These are phyloP conservation scores for Scleroderma bovista DNA, from an alignment of 768 basidiomycete species.

Conservation along the genomic window DNA sequence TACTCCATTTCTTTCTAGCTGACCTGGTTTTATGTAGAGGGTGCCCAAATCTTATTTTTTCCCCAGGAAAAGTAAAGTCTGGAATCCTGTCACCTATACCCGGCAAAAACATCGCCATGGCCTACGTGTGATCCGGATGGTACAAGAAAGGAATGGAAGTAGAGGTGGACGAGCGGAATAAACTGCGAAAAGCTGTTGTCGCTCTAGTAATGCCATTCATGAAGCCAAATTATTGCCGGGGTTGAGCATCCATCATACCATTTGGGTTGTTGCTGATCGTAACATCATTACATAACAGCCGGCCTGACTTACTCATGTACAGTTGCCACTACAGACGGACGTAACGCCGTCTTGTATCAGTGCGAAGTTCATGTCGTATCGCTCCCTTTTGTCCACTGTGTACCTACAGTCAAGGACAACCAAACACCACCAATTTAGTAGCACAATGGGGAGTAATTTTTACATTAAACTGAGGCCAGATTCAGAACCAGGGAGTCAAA, in stretches of 20 bases:
- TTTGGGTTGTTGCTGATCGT: not conserved
- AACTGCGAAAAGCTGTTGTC: constrained; percentile 66
- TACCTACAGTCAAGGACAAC: too few relatives aligned
- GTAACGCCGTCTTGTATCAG: too few relatives aligned
- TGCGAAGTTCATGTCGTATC: too few relatives aligned
- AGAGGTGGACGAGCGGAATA: constrained; percentile 79
- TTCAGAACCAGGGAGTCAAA: constrained; percentile 55
- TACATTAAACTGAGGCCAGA: constrained; percentile 60
- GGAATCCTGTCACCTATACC: constrained; percentile 94
- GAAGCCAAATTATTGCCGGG: constrained; percentile 76
- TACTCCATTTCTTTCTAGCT: too few relatives aligned
- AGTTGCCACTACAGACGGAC: too few relatives aligned
- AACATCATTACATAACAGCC: not conserved
- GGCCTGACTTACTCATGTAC: not conserved
- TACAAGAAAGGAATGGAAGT: constrained; percentile 91
- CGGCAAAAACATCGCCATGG: constrained; percentile 96
- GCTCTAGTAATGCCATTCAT: constrained; percentile 89
- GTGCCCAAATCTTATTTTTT: constrained; percentile 51
- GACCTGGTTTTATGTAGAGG: constrained; percentile 42
- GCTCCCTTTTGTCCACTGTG: too few relatives aligned
- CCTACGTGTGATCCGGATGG: constrained; percentile 72
- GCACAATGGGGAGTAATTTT: too few relatives aligned
- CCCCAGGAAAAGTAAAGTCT: constrained; percentile 73
- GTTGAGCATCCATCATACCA: constrained; percentile 21
- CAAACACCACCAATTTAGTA: too few relatives aligned